Base-by-base conservation (phyloP, 176 grass and related monocot species). In the Oryza officinalis region DNA sequence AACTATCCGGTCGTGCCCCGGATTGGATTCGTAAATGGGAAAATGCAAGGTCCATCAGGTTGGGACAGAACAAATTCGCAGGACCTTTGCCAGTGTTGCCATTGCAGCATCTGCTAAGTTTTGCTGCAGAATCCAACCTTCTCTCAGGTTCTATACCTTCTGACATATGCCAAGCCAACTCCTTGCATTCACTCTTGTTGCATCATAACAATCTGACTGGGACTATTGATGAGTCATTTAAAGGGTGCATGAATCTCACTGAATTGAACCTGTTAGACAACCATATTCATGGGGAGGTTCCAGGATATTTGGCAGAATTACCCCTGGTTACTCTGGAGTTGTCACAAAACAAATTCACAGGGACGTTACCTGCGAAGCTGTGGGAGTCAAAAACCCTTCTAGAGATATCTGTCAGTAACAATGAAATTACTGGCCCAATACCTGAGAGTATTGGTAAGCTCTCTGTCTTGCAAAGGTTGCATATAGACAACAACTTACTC, bases 211-310 rank as follows among this genome's bases (percentile, higher is more conserved):
- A 89, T 67, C 75, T 96, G 30, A 92, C 86, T 26, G 93, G 93
- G 69, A 94, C 69, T 74, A 92, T 99, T 12, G 75, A 76, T 27
- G 74, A 84, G 83, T 81, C 87, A 67, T 91, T 96, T 83, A 92
- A 84, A 85, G 74, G 45, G 67, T 99, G 96, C 83, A 86, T 20
- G 63, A 92, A 92, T 18, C 86, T 99, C 77, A 99, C 86, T 32
- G 93, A 94, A 65, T 75, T 99, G 59, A 88, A 92, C 74, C 86
- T 99, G 75, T 40, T 83, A 75, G 89, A 87, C 28, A 99, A 99
- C 81, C 89, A 87, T 57, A 78, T 99, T 91, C 81, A 89, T 87
- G 96, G 96, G n/a, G 83, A 89, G 86, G 79, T 99, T 86, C 96
- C 96, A 8, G 77, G 69, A 46, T 94, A 99, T 80, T 78, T 99